Evolutionary conservation across 495 filamentous ascomycete species (phyloP).

Genomic region (Penicillium flavigenum): DNA sequence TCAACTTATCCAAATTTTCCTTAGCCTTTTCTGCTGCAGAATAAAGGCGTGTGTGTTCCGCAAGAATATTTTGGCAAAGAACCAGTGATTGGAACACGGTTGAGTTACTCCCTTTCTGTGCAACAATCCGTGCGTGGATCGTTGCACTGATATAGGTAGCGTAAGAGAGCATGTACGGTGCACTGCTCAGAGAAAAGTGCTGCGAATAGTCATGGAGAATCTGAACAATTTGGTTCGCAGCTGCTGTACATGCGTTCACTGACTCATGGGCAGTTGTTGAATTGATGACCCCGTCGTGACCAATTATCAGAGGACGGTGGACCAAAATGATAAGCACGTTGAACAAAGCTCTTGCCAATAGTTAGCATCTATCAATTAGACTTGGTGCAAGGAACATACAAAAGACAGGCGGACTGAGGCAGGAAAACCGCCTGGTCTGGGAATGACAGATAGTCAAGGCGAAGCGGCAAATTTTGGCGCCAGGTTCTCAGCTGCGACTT

Average conservation of each 20-base stretch:
- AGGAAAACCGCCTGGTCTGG: constrained; percentile 18
- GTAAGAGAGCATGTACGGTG: constrained; percentile 37
- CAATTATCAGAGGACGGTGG: constrained; percentile 29
- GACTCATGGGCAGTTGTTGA: constrained; percentile 28
- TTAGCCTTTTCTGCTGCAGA: constrained; percentile 27
- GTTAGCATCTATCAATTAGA: neutral
- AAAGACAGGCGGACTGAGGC: constrained; percentile 26
- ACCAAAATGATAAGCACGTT: constrained; percentile 33
- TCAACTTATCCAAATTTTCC: constrained; percentile 25
- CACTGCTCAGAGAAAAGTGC: constrained; percentile 27
- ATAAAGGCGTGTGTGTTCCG: constrained; percentile 24
- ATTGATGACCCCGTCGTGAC: constrained; percentile 12
- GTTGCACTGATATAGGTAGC: constrained; percentile 38
- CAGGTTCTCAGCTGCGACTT: constrained; percentile 25
- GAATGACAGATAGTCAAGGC: constrained; percentile 27
- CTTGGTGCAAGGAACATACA: constrained; percentile 15
- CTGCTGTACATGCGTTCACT: constrained; percentile 29
- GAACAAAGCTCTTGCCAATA: constrained; percentile 26
- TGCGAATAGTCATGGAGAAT: constrained; percentile 31
- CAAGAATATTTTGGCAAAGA: constrained; percentile 22
- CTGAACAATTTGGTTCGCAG: constrained; percentile 34
- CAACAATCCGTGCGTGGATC: constrained; percentile 33
- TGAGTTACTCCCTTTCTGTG: constrained; percentile 26
- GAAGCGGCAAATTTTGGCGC: constrained; percentile 26
- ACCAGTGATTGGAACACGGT: constrained; percentile 24